Percentiles rank a stretch among this genome's conserved stretches.
Conservation (phyloP, 129 eudicot genomes). For the Arctium lappa region DNA sequence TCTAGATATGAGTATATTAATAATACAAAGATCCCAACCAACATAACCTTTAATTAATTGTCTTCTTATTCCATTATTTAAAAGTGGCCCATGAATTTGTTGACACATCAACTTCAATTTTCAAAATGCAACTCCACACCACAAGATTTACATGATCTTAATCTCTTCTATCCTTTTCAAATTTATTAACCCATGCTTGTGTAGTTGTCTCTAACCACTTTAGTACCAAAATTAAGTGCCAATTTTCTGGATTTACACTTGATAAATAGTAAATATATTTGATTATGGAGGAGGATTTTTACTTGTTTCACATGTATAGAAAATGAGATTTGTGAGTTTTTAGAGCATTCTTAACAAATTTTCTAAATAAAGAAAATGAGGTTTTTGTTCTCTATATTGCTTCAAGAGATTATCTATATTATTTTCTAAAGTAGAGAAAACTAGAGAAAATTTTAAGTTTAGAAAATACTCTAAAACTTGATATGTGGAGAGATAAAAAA, state of each 20-base stretch:
- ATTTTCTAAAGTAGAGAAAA: too few species aligned
- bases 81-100: slow-evolving; percentile 21
- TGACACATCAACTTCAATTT: slow-evolving; percentile 26
- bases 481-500: too few species aligned
- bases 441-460: too few species aligned
- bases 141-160: slow-evolving; percentile 23
- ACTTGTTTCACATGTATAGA: not conserved
- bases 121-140: slow-evolving; percentile 10
- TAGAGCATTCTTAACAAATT: too few species aligned
- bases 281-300: not conserved
- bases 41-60: not conserved
- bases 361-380: too few species aligned
- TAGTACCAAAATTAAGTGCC: slow-evolving; percentile 4
- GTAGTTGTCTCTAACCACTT: slow-evolving; percentile 20
- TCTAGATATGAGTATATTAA: too few species aligned
- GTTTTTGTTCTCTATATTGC: too few species aligned
- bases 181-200: slow-evolving; percentile 13
- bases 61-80: slow-evolving; percentile 13
- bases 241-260: not conserved
- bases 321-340: too few species aligned
- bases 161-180: slow-evolving; percentile 19
- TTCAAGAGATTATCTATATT: too few species aligned
- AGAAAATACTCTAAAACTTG: too few species aligned
- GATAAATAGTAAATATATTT: not conserved
- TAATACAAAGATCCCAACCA: not conserved